phyloP scores from a whole-genome alignment of 2,329 filamentous ascomycete species.

The Phaeoacremonium minimum region DNA sequence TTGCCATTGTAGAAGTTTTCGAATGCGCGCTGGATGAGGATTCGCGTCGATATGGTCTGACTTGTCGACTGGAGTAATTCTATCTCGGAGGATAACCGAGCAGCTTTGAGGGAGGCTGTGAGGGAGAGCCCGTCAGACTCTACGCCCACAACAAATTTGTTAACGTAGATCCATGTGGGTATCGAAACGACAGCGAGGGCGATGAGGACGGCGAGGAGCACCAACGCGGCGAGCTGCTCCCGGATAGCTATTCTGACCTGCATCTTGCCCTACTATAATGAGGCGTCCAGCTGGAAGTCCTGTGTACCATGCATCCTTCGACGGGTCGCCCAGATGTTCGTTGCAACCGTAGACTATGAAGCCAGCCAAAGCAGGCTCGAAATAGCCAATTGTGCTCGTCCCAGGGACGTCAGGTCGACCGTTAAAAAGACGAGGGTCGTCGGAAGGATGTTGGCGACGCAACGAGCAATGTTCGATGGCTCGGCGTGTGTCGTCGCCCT shows the following conservation, averaged over 20 bases:
- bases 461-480: no score
- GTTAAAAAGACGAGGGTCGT: no score
- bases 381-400: no score
- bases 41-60: conserved; percentile 64
- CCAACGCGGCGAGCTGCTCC: conserved; percentile 78
- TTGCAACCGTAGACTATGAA: no score
- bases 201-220: conserved; percentile 69
- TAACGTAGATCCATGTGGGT: conserved; percentile 63
- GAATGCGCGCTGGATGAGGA: conserved; percentile 54
- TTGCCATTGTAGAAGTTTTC: conserved; percentile 51
- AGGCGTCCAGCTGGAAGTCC: conserved; percentile 13
- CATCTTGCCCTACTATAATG: conserved; percentile 22
- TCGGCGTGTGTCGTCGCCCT: no score
- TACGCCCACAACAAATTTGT: conserved; percentile 47
- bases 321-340: no score
- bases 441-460: no score
- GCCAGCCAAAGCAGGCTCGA: no score
- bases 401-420: no score
- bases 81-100: conserved; percentile 74
- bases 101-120: conserved; percentile 81
- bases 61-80: conserved; percentile 74
- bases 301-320: conserved; percentile 23
- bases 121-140: conserved; percentile 63
- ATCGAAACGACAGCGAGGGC: conserved; percentile 76
- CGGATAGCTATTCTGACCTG: conserved; percentile 83